phyloP scores from a whole-genome alignment of 768 basidiomycete species.

The Lactarius quietus region DNA sequence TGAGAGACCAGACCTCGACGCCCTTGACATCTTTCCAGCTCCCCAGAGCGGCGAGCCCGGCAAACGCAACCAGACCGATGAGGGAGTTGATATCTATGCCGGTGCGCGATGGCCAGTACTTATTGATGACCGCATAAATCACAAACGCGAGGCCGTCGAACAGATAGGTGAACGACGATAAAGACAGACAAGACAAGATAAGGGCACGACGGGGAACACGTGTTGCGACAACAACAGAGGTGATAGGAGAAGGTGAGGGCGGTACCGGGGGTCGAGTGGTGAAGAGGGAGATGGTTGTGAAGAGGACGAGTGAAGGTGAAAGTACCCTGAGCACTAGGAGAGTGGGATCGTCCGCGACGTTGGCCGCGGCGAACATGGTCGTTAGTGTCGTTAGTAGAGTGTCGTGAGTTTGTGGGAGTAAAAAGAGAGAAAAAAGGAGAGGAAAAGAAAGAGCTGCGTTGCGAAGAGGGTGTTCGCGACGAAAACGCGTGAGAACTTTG shows the following conservation, averaged over 20 bases:
- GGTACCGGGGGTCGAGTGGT: slow-evolving; percentile 45
- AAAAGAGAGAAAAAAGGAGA: not conserved
- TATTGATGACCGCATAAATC: slow-evolving; percentile 57
- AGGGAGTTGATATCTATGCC: slow-evolving; percentile 67
- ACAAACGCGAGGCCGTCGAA: slow-evolving; percentile 75
- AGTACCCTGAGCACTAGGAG: slow-evolving; percentile 59
- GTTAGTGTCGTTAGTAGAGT: slow-evolving; percentile 14
- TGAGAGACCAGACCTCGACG: slow-evolving; percentile 62
- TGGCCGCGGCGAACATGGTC: slow-evolving; percentile 16
- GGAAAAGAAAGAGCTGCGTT: not conserved
- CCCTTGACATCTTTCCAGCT: slow-evolving; percentile 77
- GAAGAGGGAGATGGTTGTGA: slow-evolving; percentile 59
- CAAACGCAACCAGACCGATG: slow-evolving; percentile 64
- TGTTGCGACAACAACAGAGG: slow-evolving; percentile 69
- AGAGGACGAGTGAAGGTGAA: slow-evolving; percentile 63
- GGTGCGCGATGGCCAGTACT: slow-evolving; percentile 58
- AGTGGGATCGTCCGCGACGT: slow-evolving; percentile 33
- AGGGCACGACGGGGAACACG: slow-evolving; percentile 69
- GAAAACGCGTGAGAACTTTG: slow-evolving; percentile 5
- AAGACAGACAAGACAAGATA: slow-evolving; percentile 68
- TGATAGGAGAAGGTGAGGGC: slow-evolving; percentile 58
- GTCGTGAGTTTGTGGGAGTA: slow-evolving; percentile 14
- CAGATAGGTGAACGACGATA: slow-evolving; percentile 69
- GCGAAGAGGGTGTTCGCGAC: not conserved
- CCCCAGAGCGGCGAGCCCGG: slow-evolving; percentile 69